Evolutionary conservation across 2,329 filamentous ascomycete species (phyloP).

Genomic region (Pestalotiopsis sp.): DNA sequence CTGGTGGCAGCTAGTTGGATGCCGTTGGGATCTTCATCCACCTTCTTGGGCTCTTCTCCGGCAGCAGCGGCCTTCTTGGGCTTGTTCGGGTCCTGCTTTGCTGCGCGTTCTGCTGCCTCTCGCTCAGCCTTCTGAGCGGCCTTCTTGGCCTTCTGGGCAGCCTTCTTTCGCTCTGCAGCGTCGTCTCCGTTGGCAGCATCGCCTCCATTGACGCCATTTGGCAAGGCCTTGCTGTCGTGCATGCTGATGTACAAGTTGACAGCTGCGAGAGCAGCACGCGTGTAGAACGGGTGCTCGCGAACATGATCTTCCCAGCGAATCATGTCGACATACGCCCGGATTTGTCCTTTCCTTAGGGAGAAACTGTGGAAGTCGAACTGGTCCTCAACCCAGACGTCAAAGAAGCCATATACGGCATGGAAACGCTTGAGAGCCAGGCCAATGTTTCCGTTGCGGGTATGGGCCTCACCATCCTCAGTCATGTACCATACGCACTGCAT

Average conservation of each 20-base stretch:
- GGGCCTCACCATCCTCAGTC: slow-evolving; percentile 91
- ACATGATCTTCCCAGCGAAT: slow-evolving; percentile 92
- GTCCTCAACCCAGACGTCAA: slow-evolving; percentile 97
- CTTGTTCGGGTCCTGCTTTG: slow-evolving; percentile 85
- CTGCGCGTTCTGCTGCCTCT: slow-evolving; percentile 76
- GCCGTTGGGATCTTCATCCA: slow-evolving; percentile 87
- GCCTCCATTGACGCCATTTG: slow-evolving; percentile 63
- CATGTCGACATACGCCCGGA: slow-evolving; percentile 94
- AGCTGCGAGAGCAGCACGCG: slow-evolving; percentile 79
- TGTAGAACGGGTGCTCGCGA: slow-evolving; percentile 91
- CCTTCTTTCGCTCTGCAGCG: slow-evolving; percentile 78
- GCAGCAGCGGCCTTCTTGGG: slow-evolving; percentile 54
- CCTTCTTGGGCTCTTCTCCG: slow-evolving; percentile 72
- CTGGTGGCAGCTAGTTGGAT: slow-evolving; percentile 77
- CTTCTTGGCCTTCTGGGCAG: slow-evolving; percentile 86
- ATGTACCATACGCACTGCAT: slow-evolving; percentile 99
- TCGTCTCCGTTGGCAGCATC: slow-evolving; percentile 50
- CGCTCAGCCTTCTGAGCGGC: slow-evolving; percentile 75
- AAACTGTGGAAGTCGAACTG: slow-evolving; percentile 99
- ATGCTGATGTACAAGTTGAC: slow-evolving; percentile 80
- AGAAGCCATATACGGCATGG: slow-evolving; percentile 85
- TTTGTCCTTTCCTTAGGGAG: slow-evolving; percentile 94
- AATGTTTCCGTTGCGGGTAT: slow-evolving; percentile 78
- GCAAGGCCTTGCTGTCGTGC: slow-evolving; percentile 71
- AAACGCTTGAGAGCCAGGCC: slow-evolving; percentile 92